phyloP scores from a whole-genome alignment of 805 yeast species.

The Metschnikowia baotianmanensis region DNA sequence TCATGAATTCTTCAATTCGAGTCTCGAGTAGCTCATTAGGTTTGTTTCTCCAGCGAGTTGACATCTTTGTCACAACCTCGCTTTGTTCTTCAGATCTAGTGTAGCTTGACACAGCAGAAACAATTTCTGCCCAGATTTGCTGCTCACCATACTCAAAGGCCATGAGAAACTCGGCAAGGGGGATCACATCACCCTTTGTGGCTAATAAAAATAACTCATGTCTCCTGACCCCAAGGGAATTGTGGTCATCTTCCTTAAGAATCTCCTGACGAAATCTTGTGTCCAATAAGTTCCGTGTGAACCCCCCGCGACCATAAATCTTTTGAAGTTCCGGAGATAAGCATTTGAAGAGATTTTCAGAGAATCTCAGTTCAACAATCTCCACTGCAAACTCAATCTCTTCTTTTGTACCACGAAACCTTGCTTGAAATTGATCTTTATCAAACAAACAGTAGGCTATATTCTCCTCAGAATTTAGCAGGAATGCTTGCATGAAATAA shows the following conservation, averaged over 20 bases:
- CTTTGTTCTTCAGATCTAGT: neutral
- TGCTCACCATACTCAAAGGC: constrained; percentile 1
- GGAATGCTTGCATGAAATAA: neutral
- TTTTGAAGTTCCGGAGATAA: constrained; percentile 2
- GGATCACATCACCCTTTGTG: neutral
- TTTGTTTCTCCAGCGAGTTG: neutral
- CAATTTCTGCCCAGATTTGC: neutral
- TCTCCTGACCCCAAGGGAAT: neutral
- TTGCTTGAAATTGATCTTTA: neutral
- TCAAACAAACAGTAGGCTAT: constrained; percentile 1
- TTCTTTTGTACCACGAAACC: neutral
- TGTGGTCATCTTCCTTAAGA: neutral
- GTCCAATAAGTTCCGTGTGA: neutral
- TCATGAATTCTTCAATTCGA: neutral
- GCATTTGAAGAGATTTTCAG: neutral
- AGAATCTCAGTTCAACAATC: neutral
- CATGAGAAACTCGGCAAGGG: neutral
- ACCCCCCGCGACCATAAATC: neutral
- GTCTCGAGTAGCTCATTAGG: neutral
- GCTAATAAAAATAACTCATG: neutral
- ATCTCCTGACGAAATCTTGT: neutral
- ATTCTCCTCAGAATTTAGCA: neutral
- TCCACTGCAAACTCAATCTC: neutral
- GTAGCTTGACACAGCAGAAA: neutral
- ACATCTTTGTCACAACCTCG: neutral